These are phyloP conservation scores for Lactarius akahatsu DNA, from an alignment of 768 basidiomycete species.

Conservation along the genomic window DNA sequence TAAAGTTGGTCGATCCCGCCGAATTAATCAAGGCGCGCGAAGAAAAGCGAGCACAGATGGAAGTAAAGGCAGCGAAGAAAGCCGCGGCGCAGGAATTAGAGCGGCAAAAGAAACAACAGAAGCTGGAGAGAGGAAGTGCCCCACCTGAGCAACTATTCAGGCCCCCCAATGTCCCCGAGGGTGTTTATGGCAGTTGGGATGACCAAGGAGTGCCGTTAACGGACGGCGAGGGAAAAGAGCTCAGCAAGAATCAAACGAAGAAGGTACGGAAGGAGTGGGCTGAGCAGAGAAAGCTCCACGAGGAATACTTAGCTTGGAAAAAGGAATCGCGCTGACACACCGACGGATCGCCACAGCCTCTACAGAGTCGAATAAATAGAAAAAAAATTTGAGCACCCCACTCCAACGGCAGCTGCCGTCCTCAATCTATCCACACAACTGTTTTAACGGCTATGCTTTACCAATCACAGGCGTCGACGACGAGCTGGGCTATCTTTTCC, in stretches of 20 bases:
- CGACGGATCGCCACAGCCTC: slow-evolving; percentile 20
- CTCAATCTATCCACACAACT: slow-evolving; percentile 16
- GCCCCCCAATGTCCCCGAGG: slow-evolving; percentile 72
- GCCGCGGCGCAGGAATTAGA: slow-evolving; percentile 64
- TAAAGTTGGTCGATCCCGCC: slow-evolving; percentile 84
- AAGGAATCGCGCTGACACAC: slow-evolving; percentile 31
- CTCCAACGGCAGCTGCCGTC: slow-evolving; percentile 19
- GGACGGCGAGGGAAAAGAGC: slow-evolving; percentile 79
- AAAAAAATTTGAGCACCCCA: slow-evolving; percentile 4
- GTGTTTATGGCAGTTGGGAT: slow-evolving; percentile 81
- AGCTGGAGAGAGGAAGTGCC: slow-evolving; percentile 82
- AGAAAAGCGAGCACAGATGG: slow-evolving; percentile 74
- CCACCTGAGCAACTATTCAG: slow-evolving; percentile 79
- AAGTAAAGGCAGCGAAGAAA: slow-evolving; percentile 80
- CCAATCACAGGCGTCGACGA: slow-evolving; percentile 34
- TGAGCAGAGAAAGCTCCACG: slow-evolving; percentile 74
- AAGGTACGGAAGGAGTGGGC: slow-evolving; percentile 72
- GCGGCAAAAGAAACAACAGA: slow-evolving; percentile 65
- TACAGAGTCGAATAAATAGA: slow-evolving; percentile 3
- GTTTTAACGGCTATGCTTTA: slow-evolving; percentile 1
- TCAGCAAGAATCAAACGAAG: slow-evolving; percentile 80
- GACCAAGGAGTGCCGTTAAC: slow-evolving; percentile 80
- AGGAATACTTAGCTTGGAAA: slow-evolving; percentile 64
- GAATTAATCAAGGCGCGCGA: slow-evolving; percentile 83
- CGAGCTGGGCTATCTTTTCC: slow-evolving; percentile 40